Evolutionary conservation across 257 asterid species (phyloP).

Genomic region (Nicotiana noctiflora): DNA sequence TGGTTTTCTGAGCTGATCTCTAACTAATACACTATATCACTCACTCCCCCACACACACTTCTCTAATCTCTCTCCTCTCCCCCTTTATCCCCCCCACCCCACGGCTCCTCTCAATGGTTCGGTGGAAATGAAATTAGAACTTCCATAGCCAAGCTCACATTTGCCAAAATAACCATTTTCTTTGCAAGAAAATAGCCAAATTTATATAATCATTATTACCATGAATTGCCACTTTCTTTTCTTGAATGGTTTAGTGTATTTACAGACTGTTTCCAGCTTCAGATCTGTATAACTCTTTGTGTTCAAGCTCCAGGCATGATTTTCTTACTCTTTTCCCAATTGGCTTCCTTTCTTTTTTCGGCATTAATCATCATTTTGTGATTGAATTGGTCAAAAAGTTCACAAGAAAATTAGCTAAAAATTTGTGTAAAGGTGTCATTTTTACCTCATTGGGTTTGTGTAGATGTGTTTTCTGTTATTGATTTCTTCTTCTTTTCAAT

Average conservation of each 20-base stretch:
- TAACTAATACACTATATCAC: neutral
- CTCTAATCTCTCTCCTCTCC: neutral
- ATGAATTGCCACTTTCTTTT: conserved; percentile 5
- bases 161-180: neutral
- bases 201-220: neutral
- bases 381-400: neutral
- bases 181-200: neutral
- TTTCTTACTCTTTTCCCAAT: neutral
- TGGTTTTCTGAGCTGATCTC: neutral
- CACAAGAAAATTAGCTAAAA: neutral
- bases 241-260: neutral
- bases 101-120: neutral
- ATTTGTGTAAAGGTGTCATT: conserved; percentile 1
- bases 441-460: neutral
- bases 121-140: neutral
- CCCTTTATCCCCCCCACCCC: neutral
- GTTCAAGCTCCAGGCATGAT: neutral
- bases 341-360: neutral
- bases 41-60: neutral
- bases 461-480: neutral
- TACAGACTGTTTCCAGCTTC: neutral
- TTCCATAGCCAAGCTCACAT: neutral
- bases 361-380: neutral
- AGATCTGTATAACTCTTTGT: conserved; percentile 8
- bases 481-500: neutral